Evolutionary conservation across 345 rosid species (phyloP), one percentile per base, ranked within the genome.

Genomic region (Acer yangbiense): DNA sequence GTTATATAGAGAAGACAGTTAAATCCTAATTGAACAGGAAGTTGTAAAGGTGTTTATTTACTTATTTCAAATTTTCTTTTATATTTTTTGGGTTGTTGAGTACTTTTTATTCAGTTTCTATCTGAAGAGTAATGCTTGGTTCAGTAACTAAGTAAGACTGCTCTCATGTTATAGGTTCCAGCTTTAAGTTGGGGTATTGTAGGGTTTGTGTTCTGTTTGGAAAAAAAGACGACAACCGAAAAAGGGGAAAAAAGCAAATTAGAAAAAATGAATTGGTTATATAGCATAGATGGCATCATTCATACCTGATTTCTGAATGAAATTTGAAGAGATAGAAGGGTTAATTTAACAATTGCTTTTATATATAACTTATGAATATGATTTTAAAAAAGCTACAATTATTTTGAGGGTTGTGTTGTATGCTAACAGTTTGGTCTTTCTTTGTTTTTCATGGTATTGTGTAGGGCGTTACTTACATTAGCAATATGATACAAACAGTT

Each of bases 381-480:
- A 70, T 16, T 70, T 7, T 39, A 16, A 20, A 21, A 21, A 43
- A 60, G 65, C 46, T 71, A 21, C 25, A 11, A 55, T 71, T 18
- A 5, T 10, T 54, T 71, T 29, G 35, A 25, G 18, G 64, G 44
- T 39, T 76, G 2, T 35, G 66, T 62, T 68, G 52, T 61, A 6
- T 65, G 43, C 67, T 81, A 50, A 43, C 29, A 11, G 6, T 74
- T 35, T 70, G 17, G 21, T 8, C 50, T 20, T 25, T 70, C 14
- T 29, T 73, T 17, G 65, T n/a, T 11, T 77, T 27, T 14, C 1
- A 14, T 65, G 2, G 58, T 69, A 65, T 13, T 68, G 44, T 78
- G 72, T 66, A 95, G 99, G 94, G 98, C 29, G 85, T 91, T 80
- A 87, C 76, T 57, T 67, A 74, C 35, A 77, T 94, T 75, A 94